Percentiles rank a stretch among this genome's conserved stretches.
Conservation (phyloP, 2,329 filamentous ascomycete genomes). For the Bipolaris sorokiniana region DNA sequence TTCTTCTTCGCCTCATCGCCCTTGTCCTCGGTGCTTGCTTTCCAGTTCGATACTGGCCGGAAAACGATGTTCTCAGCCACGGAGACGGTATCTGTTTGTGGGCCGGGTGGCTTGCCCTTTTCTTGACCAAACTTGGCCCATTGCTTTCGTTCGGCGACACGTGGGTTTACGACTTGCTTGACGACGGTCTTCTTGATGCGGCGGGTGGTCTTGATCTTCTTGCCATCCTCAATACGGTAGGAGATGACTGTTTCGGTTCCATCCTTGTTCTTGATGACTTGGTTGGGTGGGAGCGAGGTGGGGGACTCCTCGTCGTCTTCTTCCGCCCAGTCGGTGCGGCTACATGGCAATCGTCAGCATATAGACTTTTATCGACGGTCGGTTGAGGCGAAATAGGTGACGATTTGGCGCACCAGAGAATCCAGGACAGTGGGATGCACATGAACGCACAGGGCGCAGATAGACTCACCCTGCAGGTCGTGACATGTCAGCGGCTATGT, state of each 20-base stretch:
- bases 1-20: slow-evolving; percentile 74
- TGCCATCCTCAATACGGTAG: slow-evolving; percentile 86
- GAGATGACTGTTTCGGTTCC: slow-evolving; percentile 95
- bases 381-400: not conserved
- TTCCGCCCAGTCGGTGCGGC: slow-evolving; percentile 80
- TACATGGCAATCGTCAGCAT: slow-evolving; percentile 32
- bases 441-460: not conserved
- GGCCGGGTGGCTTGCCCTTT: slow-evolving; percentile 81
- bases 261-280: slow-evolving; percentile 94
- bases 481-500: slow-evolving; percentile 43
- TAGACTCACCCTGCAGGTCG: slow-evolving; percentile 46
- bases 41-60: slow-evolving; percentile 91
- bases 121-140: slow-evolving; percentile 94
- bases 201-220: slow-evolving; percentile 96
- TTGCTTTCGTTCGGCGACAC: slow-evolving; percentile 89
- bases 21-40: slow-evolving; percentile 80
- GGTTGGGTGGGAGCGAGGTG: slow-evolving; percentile 83
- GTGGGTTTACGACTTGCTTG: slow-evolving; percentile 93
- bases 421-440: not conserved
- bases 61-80: slow-evolving; percentile 99
- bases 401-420: not conserved
- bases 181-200: slow-evolving; percentile 91
- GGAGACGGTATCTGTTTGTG: slow-evolving; percentile 85
- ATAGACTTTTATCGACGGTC: not conserved
- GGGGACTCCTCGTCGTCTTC: slow-evolving; percentile 80